Evolutionary conservation across 164 flowering plant species (phyloP), one percentile per base, ranked within the genome.

Genomic region (Aristolochia contorta): DNA sequence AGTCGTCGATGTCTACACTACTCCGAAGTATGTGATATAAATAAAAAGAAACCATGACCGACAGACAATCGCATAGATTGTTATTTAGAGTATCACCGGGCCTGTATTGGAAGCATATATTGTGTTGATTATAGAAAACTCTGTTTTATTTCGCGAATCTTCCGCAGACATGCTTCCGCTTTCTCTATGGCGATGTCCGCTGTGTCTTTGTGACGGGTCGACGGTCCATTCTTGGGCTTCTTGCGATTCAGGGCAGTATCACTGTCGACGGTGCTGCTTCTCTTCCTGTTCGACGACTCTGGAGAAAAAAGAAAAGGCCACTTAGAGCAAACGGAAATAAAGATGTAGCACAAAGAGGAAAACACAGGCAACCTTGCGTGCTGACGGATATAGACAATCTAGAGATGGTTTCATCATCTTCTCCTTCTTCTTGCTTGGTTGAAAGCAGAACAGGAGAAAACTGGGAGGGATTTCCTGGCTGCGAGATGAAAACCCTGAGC

Each of bases 131-230:
- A 37, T 0, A 61, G 18, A 22, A 61, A 61, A 37, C 56, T 49
- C 32, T 58, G 51, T 33, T 65, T 65, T 20, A 58, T 43, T 37
- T 51, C 57, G 12, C 56, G 51, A 27, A 65, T 57, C 41, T 51
- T 58, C 30, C 57, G 57, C n/a, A 65, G 68, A 33, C 68, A 65
- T 20, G 48, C 68, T 19, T 58, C 56, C 6, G 68, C 68, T 56
- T 45, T 65, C 49, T 49, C 56, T 15, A 65, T 65, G 43, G 50
- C 62, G 18, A 52, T 22, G 27, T 58, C 68, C 13, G 37, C 68
- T 30, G 41, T 51, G 24, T 49, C 67, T 15, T 48, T 27, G 32
- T 52, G 19, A 21, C 49, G 25, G 41, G 19, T 15, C 57, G 49
- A 27, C 14, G 14, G 16, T 20, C 27, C 43, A 3, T 9, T 30